These are phyloP conservation scores for Ramalina peruviana DNA, from an alignment of 495 filamentous ascomycete genomes.

Conservation along the genomic window DNA sequence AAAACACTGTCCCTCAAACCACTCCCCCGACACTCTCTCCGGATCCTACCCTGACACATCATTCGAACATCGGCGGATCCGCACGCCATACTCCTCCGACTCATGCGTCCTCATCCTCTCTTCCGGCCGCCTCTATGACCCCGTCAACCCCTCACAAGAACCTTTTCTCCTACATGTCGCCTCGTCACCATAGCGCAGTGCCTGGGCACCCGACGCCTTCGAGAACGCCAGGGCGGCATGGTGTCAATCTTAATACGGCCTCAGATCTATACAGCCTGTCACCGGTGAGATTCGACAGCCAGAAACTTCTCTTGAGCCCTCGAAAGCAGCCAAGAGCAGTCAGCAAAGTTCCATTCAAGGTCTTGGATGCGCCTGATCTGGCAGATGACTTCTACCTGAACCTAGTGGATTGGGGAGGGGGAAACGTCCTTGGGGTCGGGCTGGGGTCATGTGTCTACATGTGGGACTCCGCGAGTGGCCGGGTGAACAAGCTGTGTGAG, in stretches of 20 bases:
- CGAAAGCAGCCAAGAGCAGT: constrained; percentile 77
- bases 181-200: constrained; percentile 48
- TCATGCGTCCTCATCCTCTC: constrained; percentile 39
- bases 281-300: constrained; percentile 76
- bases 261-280: constrained; percentile 91
- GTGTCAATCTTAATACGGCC: constrained; percentile 67
- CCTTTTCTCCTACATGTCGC: constrained; percentile 83
- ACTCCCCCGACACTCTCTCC: constrained; percentile 52
- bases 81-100: constrained; percentile 71
- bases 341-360: constrained; percentile 93
- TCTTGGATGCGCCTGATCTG: constrained; percentile 88
- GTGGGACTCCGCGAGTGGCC: constrained; percentile 83
- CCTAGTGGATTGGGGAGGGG: constrained; percentile 94
- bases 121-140: constrained; percentile 58
- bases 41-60: constrained; percentile 45
- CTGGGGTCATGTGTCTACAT: constrained; percentile 92
- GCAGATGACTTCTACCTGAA: constrained; percentile 98
- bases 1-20: constrained; percentile 70
- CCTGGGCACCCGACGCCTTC: constrained; percentile 70
- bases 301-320: constrained; percentile 81
- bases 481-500: constrained; percentile 85
- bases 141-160: constrained; percentile 96
- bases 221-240: constrained; percentile 75
- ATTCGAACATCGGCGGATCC: constrained; percentile 47
- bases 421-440: constrained; percentile 83